Evolutionary conservation across 352 stramenopile species (phyloP).

Genomic region (Phytophthora hibernalis): DNA sequence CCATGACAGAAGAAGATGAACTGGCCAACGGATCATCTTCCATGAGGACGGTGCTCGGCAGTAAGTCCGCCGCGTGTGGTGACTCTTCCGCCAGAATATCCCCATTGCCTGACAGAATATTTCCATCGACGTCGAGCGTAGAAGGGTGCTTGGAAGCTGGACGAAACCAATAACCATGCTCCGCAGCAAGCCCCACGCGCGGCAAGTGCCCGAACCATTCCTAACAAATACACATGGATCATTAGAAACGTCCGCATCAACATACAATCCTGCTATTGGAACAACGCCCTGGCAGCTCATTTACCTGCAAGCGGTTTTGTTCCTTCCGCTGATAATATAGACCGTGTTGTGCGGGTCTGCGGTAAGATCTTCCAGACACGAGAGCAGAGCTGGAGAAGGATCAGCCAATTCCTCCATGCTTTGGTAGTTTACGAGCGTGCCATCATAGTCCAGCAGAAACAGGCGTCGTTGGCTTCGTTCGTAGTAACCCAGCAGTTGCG

Average conservation of each 20-base stretch:
- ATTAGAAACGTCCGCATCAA: constrained; percentile 6
- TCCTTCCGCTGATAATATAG: constrained; percentile 87
- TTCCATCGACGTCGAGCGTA: constrained; percentile 14
- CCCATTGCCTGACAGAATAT: constrained; percentile 2
- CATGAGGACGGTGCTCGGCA: neutral
- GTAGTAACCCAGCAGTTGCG: constrained; percentile 84
- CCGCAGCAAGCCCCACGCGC: constrained; percentile 75
- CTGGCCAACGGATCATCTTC: constrained; percentile 30
- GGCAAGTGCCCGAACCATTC: constrained; percentile 88
- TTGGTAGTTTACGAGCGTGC: constrained; percentile 83
- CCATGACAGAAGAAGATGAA: constrained; percentile 26
- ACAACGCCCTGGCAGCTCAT: neutral
- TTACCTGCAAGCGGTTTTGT: constrained; percentile 74
- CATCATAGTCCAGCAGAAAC: constrained; percentile 89
- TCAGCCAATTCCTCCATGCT: constrained; percentile 78
- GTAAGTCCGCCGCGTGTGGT: constrained; percentile 9
- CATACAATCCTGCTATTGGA: neutral
- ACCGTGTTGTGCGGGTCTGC: constrained; percentile 82
- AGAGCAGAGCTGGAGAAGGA: constrained; percentile 59
- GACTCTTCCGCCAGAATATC: constrained; percentile 24
- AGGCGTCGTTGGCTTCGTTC: constrained; percentile 82
- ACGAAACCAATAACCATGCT: constrained; percentile 86
- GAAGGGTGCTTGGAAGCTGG: constrained; percentile 65
- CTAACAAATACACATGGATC: constrained; percentile 29
- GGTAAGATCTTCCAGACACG: constrained; percentile 74